phyloP scores from a whole-genome alignment of 208 protist species.

The Trypanosomatidae sp. region DNA sequence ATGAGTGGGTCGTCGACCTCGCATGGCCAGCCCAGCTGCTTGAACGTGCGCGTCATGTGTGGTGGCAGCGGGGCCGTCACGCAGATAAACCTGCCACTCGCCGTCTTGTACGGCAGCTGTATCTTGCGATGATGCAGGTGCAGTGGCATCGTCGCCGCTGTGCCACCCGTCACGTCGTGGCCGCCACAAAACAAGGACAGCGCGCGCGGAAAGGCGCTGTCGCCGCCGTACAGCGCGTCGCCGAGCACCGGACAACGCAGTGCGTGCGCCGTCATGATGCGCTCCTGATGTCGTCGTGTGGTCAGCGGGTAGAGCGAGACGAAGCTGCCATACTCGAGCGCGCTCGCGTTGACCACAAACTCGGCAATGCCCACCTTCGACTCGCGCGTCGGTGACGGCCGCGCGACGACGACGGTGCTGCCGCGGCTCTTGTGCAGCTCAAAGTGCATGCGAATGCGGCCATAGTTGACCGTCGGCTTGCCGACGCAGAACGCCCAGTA shows the following conservation, averaged over 20 bases:
- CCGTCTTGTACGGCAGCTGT: conserved; percentile 86
- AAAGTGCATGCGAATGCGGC: conserved; percentile 88
- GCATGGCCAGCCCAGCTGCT: conserved; percentile 72
- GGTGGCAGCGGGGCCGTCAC: conserved; percentile 78
- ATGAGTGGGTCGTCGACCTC: conserved; percentile 86
- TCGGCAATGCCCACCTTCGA: conserved; percentile 81
- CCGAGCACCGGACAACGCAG: conserved; percentile 82
- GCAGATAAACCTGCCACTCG: conserved; percentile 62
- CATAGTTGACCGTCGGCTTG: conserved; percentile 76
- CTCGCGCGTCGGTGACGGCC: conserved; percentile 51
- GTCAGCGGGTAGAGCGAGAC: conserved; percentile 87
- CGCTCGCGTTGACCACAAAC: conserved; percentile 84
- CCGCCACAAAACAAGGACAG: conserved; percentile 77
- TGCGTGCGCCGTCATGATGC: conserved; percentile 85
- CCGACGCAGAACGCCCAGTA: conserved; percentile 88
- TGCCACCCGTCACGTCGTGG: too few relatives aligned
- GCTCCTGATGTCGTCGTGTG: conserved; percentile 77
- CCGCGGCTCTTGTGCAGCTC: conserved; percentile 63
- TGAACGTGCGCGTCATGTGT: conserved; percentile 85
- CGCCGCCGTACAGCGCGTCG: conserved; percentile 87
- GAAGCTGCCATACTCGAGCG: conserved; percentile 78
- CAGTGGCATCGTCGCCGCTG: conserved; percentile 68
- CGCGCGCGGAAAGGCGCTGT: conserved; percentile 71
- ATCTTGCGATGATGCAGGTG: conserved; percentile 86
- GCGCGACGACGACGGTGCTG: conserved; percentile 65